phyloP scores from a whole-genome alignment of 2,329 filamentous ascomycete species.

The Rasamsonia emersonii region DNA sequence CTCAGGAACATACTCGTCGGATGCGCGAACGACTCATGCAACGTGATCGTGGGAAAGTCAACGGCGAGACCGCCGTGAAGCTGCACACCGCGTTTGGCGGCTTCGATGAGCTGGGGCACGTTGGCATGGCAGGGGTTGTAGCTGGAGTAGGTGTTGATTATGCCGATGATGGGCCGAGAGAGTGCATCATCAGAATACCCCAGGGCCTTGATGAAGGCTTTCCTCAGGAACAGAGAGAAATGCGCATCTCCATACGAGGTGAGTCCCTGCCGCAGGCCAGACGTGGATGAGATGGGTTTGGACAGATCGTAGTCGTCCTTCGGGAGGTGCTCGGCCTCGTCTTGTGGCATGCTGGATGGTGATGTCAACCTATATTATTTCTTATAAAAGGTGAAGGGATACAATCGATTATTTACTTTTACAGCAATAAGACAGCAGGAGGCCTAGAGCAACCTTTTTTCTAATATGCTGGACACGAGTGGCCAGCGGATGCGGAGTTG shows the following conservation, averaged over 20 bases:
- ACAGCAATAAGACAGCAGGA: no score
- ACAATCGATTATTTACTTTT: no score
- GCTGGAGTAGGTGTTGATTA: slow-evolving; percentile 63
- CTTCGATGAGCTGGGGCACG: slow-evolving; percentile 62
- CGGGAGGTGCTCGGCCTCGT: not conserved
- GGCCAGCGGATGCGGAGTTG: no score
- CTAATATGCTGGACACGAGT: no score
- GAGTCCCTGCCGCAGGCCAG: slow-evolving; percentile 55
- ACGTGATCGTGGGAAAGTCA: slow-evolving; percentile 65
- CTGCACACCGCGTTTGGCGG: slow-evolving; percentile 59
- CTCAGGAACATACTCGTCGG: slow-evolving; percentile 68
- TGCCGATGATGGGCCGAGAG: slow-evolving; percentile 61
- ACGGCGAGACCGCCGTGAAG: slow-evolving; percentile 59
- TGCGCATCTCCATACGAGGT: slow-evolving; percentile 65
- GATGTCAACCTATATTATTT: not conserved
- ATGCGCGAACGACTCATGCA: slow-evolving; percentile 60
- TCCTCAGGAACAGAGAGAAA: slow-evolving; percentile 66
- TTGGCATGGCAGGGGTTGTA: slow-evolving; percentile 71
- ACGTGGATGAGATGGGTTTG: slow-evolving; percentile 41
- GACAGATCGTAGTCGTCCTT: slow-evolving; percentile 50
- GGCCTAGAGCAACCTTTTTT: no score
- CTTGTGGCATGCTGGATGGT: not conserved
- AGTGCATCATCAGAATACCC: slow-evolving; percentile 66
- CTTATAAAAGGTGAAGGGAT: no score
- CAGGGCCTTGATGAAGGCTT: slow-evolving; percentile 69